phyloP scores from a whole-genome alignment of 768 basidiomycete genomes.

The Leccinum subgranulosum region DNA sequence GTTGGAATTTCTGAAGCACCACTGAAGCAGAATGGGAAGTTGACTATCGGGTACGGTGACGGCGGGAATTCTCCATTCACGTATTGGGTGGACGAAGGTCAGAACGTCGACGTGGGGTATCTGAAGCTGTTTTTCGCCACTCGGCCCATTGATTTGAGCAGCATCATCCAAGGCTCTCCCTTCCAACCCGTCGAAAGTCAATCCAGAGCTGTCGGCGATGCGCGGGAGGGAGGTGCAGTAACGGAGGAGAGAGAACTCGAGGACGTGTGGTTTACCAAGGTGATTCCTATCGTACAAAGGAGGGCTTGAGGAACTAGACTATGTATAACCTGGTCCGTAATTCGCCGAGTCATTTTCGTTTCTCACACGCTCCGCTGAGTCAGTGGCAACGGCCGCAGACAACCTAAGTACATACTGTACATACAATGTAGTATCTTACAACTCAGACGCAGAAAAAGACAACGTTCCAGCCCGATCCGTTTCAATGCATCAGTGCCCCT shows the following conservation, averaged over 20 bases:
- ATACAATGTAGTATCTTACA: background rate
- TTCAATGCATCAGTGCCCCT: conserved; percentile 42
- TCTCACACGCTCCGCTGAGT: too few relatives aligned
- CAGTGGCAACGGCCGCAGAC: too few relatives aligned
- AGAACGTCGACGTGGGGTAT: background rate
- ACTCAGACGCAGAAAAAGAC: background rate
- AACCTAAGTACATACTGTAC: too few relatives aligned
- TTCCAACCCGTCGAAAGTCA: background rate
- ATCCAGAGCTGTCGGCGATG: background rate
- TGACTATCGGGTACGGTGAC: conserved; percentile 40
- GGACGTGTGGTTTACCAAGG: conserved; percentile 19
- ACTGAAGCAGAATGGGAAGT: background rate
- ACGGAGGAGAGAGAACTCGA: conserved; percentile 1
- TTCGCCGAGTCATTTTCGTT: too few relatives aligned
- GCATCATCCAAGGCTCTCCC: background rate
- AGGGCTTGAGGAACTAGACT: too few relatives aligned
- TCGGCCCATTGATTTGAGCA: background rate
- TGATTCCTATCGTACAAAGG: conserved; percentile 18
- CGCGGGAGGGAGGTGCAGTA: background rate
- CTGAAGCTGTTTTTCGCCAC: background rate
- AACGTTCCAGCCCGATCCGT: background rate
- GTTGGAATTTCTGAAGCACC: conserved; percentile 5
- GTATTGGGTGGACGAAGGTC: background rate
- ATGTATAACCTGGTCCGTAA: too few relatives aligned
- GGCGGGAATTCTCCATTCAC: background rate